Evolutionary conservation across 192 early-diverging fungal genomes (phyloP).

Genomic region (Allomyces macrogynus): DNA sequence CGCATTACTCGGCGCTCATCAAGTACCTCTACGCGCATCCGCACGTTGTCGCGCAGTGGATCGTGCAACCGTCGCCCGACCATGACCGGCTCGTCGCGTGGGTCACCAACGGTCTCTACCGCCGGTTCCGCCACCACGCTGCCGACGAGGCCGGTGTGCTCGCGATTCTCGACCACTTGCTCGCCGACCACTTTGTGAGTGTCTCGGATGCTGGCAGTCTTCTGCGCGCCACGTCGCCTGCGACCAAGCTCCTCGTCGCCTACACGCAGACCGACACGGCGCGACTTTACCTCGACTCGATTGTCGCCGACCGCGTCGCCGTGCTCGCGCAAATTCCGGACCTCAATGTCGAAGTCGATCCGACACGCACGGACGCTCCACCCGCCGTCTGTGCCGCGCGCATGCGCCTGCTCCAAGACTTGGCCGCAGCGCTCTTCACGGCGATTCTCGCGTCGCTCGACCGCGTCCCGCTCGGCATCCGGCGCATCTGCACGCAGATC

Average conservation of each 20-base stretch:
- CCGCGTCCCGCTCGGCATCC: slow-evolving; percentile 82
- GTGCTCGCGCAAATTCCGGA: slow-evolving; percentile 57
- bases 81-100: no score
- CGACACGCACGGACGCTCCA: slow-evolving; percentile 22
- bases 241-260: slow-evolving; percentile 96
- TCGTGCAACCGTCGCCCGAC: no score
- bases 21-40: no score
- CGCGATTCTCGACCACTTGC: slow-evolving; percentile 85
- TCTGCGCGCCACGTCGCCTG: slow-evolving; percentile 85
- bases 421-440: slow-evolving; percentile 61
- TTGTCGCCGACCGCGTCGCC: slow-evolving; percentile 56
- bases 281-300: slow-evolving; percentile 67
- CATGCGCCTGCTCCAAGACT: slow-evolving; percentile 59
- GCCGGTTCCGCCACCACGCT: slow-evolving; percentile 34
- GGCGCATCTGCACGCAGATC: slow-evolving; percentile 98
- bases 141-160: slow-evolving; percentile 85
- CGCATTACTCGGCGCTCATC: no score
- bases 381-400: slow-evolving; percentile 29
- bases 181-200: slow-evolving; percentile 79
- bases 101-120: no score
- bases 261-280: slow-evolving; percentile 84
- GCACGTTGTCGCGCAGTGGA: no score
- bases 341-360: slow-evolving; percentile 85
- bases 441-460: slow-evolving; percentile 70
- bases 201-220: slow-evolving; percentile 70